Percentiles rank a stretch among this genome's conserved stretches.
Conservation (phyloP, 345 rosid species). For the Moricandia moricandioides region DNA sequence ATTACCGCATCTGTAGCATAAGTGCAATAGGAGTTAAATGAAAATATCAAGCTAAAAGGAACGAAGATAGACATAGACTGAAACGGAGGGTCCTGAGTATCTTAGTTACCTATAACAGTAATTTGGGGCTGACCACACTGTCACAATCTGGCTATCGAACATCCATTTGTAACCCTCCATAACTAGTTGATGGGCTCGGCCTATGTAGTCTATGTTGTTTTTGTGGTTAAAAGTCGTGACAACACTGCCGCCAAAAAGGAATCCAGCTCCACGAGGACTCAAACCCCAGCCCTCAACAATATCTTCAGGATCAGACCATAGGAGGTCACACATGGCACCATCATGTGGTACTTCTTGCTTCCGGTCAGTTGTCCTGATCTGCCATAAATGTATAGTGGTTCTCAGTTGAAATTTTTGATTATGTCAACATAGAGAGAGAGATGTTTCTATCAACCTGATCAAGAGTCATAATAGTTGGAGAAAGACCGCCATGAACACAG, state of each 20-base stretch:
- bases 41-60: conserved; percentile 1
- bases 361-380: conserved; percentile 91
- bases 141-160: conserved; percentile 90
- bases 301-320: conserved; percentile 99
- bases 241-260: conserved; percentile 81
- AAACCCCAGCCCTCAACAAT: conserved; percentile 94
- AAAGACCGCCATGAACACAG: conserved; percentile 97
- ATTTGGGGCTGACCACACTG: conserved; percentile 99
- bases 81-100: conserved; percentile 1
- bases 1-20: conserved; percentile 77
- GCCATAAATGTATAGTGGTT: conserved; percentile 17
- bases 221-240: conserved; percentile 77
- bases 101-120: conserved; percentile 85
- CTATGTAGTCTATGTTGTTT: conserved; percentile 80
- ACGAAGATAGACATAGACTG: neutral
- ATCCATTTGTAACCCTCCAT: conserved; percentile 99
- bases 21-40: conserved; percentile 16
- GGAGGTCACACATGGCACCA: conserved; percentile 98
- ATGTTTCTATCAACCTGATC: conserved; percentile 67
- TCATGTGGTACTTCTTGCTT: conserved; percentile 99
- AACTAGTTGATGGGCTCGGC: conserved; percentile 96
- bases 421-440: neutral
- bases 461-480: conserved; percentile 80
- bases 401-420: neutral
- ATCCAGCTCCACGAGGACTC: conserved; percentile 99